Evolutionary conservation across 2,329 filamentous ascomycete species (phyloP), one percentile per base, ranked within the genome.

Genomic region (Arthrobotrys iridis): DNA sequence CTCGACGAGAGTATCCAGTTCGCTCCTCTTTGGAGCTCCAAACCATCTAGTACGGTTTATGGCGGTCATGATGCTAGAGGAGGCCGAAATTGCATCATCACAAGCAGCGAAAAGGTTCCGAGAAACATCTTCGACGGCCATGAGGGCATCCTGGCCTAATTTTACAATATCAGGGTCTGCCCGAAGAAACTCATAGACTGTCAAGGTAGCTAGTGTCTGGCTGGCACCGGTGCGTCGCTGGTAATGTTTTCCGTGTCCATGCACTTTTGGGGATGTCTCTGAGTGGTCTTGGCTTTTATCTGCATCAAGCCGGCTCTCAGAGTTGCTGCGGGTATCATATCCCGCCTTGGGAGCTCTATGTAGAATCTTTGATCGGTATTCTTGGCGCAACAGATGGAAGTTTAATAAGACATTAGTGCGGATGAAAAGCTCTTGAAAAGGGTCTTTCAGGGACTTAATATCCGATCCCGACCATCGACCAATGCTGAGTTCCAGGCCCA

Each of bases 1-100:
- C 43, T 81, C 79, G 43, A 83, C 79, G 10, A 81, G 73, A 6
- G 78, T 77, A 13, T 76, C 59, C 2, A 76, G 22, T 26, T 76
- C 48, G 24, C 50, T 28, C 35, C 71, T 71, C 28, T 65, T 66
- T 1, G 64, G 72, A 11, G 15, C 43, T 22, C 72, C 65, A 22
- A 64, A 60, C 72, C 72, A 76, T 30, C 72, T 46, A 11, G 58
- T 65, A 22, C 8, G 28, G 26, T 76, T 76, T 13, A 76, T 50
- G 7, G 65, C 65, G 2, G 35, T 33, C 35, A 71, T 65, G 26
- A 76, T 71, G 30, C 71, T 65, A n/a, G 60, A 37, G 7, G 60
- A 59, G 4, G 59, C 50, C n/a, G 41, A 59, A 26, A 76, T 30
- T 0, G 58, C 72, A 15, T 63, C 41, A 15, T 70, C 35, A 11